Evolutionary conservation across 75 land plant species (phyloP).

Genomic region (Azolla pinnata): DNA sequence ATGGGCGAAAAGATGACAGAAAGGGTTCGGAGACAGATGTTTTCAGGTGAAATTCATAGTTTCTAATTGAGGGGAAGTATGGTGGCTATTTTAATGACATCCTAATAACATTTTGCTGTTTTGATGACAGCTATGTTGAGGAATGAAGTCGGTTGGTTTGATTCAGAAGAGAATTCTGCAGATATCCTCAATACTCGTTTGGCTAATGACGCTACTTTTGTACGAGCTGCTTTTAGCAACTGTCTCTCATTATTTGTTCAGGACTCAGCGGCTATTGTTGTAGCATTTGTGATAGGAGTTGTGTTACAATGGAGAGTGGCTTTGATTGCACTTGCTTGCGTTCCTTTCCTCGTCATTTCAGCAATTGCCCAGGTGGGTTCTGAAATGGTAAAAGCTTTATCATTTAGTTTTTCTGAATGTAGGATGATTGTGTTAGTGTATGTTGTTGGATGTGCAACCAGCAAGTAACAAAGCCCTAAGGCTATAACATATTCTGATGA

Average conservation of each 20-base stretch:
- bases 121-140: constrained; percentile 20
- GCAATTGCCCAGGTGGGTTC: constrained; percentile 29
- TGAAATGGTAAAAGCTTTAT: too few relatives aligned
- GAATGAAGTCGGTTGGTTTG: constrained; percentile 35
- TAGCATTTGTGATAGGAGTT: constrained; percentile 21
- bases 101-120: not conserved
- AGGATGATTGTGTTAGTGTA: too few relatives aligned
- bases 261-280: constrained; percentile 16
- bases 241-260: constrained; percentile 19
- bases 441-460: too few relatives aligned
- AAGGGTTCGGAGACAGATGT: constrained; percentile 28
- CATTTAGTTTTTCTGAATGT: too few relatives aligned
- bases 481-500: too few relatives aligned
- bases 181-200: constrained; percentile 24
- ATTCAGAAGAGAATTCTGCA: constrained; percentile 28
- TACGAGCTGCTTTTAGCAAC: constrained; percentile 28
- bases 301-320: constrained; percentile 25
- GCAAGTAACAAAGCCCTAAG: too few relatives aligned
- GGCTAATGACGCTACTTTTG: constrained; percentile 18
- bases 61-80: not conserved
- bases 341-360: constrained; percentile 26
- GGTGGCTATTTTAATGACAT: too few relatives aligned
- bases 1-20: constrained; percentile 31
- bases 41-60: constrained; percentile 12
- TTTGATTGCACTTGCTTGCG: constrained; percentile 20